Percentiles rank a stretch among this genome's conserved stretches.
phyloP scores from a whole-genome alignment of 2,329 filamentous ascomycete species.

The Aspergillus thermomutatus region DNA sequence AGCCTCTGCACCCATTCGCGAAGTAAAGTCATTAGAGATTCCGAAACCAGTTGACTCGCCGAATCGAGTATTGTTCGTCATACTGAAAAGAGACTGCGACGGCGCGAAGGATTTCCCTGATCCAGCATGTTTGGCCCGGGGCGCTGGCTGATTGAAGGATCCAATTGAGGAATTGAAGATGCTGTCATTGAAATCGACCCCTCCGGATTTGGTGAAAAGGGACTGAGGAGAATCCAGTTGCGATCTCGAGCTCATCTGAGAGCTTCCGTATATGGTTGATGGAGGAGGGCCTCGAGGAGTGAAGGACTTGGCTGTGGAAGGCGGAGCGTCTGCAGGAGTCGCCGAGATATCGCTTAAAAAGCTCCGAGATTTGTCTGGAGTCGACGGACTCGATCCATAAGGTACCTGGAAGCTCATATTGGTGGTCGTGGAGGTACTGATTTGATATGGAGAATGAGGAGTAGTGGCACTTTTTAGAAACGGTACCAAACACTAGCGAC shows the following conservation, averaged over 20 bases:
- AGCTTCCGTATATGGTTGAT: slow-evolving; percentile 50
- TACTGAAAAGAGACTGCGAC: slow-evolving; percentile 27
- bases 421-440: background rate
- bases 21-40: slow-evolving; percentile 7
- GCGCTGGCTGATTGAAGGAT: slow-evolving; percentile 29
- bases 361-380: slow-evolving; percentile 37
- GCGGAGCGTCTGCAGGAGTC: slow-evolving; percentile 56
- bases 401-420: slow-evolving; percentile 37
- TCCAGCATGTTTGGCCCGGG: slow-evolving; percentile 25
- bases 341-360: slow-evolving; percentile 48
- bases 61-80: slow-evolving; percentile 25
- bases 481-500: background rate
- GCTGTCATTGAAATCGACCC: slow-evolving; percentile 34
- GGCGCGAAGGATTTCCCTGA: slow-evolving; percentile 21
- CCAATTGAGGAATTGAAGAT: slow-evolving; percentile 37
- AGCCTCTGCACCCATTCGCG: slow-evolving; percentile 24
- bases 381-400: slow-evolving; percentile 37
- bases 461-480: background rate
- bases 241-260: slow-evolving; percentile 42
- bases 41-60: slow-evolving; percentile 23
- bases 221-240: slow-evolving; percentile 35
- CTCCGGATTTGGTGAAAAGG: slow-evolving; percentile 35
- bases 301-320: slow-evolving; percentile 52
- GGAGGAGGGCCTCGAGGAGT: slow-evolving; percentile 55
- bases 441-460: background rate